Percentiles rank a stretch among this genome's conserved stretches.
phyloP scores from a whole-genome alignment of 495 filamentous ascomycete species.

The Penicillium daleae region DNA sequence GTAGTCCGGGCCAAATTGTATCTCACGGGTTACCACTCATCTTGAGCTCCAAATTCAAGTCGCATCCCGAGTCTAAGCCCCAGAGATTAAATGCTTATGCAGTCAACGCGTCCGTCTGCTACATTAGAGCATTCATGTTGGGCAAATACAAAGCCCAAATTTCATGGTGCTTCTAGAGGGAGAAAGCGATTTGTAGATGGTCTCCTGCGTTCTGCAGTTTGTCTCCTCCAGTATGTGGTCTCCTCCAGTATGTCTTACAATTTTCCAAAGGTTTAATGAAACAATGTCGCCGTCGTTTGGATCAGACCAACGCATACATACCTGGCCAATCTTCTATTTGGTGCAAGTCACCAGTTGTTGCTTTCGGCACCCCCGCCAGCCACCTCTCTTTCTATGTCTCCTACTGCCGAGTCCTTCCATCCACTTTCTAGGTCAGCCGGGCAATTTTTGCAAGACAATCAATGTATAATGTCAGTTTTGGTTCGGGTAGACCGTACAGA shows the following conservation, averaged over 20 bases:
- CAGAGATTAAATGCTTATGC: too few species aligned
- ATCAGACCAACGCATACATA: neutral
- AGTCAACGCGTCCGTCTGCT: too few species aligned
- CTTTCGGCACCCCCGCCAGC: neutral
- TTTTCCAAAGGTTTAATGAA: neutral
- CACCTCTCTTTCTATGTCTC: neutral
- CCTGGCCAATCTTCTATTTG: neutral
- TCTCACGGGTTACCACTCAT: too few species aligned
- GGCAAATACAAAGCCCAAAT: too few species aligned
- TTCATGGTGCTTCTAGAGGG: too few species aligned
- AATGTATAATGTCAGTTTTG: neutral
- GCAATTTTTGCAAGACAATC: neutral
- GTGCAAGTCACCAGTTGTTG: neutral
- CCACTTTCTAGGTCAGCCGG: neutral
- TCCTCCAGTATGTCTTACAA: neutral
- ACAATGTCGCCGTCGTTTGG: neutral
- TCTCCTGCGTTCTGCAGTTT: too few species aligned
- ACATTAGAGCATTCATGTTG: too few species aligned
- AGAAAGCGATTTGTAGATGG: neutral
- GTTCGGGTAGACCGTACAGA: neutral
- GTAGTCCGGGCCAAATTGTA: too few species aligned
- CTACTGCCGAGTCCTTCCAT: neutral
- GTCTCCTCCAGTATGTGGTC: too few species aligned
- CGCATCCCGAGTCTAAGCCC: too few species aligned
- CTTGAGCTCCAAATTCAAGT: too few species aligned